These are phyloP conservation scores for Candida ponderosae DNA, from an alignment of 805 yeast species.

Conservation along the genomic window DNA sequence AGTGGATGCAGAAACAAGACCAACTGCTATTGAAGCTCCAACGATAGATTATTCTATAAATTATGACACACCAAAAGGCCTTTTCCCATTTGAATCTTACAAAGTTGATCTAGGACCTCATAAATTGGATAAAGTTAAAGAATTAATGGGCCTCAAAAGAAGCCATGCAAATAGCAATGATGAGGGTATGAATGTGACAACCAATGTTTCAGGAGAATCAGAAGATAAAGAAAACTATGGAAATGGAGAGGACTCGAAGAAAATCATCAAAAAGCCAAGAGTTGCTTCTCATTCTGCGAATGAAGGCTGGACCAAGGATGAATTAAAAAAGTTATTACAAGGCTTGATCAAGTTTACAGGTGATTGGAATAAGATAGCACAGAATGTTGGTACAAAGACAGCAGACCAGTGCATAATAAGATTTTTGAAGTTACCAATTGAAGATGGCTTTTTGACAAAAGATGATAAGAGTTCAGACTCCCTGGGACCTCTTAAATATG, in stretches of 20 bases:
- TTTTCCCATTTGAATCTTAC: slow-evolving; percentile 85
- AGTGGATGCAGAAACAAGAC: slow-evolving; percentile 71
- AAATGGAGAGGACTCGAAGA: slow-evolving; percentile 5
- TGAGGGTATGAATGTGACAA: neutral
- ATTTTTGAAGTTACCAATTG: slow-evolving; percentile 74
- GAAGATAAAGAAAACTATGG: slow-evolving; percentile 18
- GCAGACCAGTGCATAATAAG: slow-evolving; percentile 76
- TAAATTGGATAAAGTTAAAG: slow-evolving; percentile 35
- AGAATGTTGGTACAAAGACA: slow-evolving; percentile 57
- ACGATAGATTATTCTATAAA: slow-evolving; percentile 72
- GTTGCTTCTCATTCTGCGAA: slow-evolving; percentile 25
- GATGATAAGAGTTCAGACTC: slow-evolving; percentile 8
- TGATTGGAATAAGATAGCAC: slow-evolving; percentile 77
- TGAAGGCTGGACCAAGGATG: slow-evolving; percentile 61
- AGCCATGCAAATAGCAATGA: slow-evolving; percentile 3
- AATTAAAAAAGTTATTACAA: slow-evolving; percentile 50
- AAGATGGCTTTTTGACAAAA: slow-evolving; percentile 57
- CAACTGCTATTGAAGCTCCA: slow-evolving; percentile 63
- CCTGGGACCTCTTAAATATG: slow-evolving; percentile 70
- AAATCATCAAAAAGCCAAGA: slow-evolving; percentile 25
- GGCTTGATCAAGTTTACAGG: slow-evolving; percentile 56
- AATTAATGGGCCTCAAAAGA: slow-evolving; percentile 22
- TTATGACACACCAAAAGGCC: slow-evolving; percentile 85
- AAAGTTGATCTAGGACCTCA: slow-evolving; percentile 46
- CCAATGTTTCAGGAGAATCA: slow-evolving; percentile 23